Evolutionary conservation across 2,329 filamentous ascomycete species (phyloP), one percentile per base, ranked within the genome.

Genomic region (Metarhizium guizhouense): DNA sequence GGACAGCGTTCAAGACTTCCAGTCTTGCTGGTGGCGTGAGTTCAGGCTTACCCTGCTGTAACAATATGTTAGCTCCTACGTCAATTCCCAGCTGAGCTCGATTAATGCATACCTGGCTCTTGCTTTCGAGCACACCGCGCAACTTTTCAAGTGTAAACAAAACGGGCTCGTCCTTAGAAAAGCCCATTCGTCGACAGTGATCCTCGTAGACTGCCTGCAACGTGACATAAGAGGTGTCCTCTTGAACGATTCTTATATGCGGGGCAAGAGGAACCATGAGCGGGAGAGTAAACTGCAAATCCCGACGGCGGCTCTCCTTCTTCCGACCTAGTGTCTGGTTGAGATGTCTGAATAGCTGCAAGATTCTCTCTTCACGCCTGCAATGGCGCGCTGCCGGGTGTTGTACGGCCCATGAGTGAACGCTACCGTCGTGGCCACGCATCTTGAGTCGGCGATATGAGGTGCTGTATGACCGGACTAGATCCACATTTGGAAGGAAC

Each of bases 391-490:
- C 90, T 2, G 94, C 92, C 4, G 94, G 95, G 69, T 97, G 93
- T 68, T 99, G 95, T 40, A 99, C 90, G 3, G 92, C 92, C 73
- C 96, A 99, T 7, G 90, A 83, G 76, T 99, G 94, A n/a, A 96
- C 77, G 67, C 92, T 97, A 62, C 95, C 94, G 72, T 99, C 95
- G 67, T 97, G 93, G 16, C 94, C 95, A 61, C 95, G 88, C 68
- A 99, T 97, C 75, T 91, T 96, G 63, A 99, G 80, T 50, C 95
- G 84, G 36, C 94, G 85, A 72, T 97, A 93, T 52, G 93, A 97
- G 34, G 92, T 87, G 54, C 91, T 91, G 63, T 95, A 90, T 10
- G 87, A 90, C 55, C 94, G 86, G 47, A 99, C 89, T 53, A 97
- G 80, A 63, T 99, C 93, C 20, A 99, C 91, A 61, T 94, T 89